Evolutionary conservation across 2,329 filamentous ascomycete species (phyloP).

Genomic region (Talaromyces islandicus): DNA sequence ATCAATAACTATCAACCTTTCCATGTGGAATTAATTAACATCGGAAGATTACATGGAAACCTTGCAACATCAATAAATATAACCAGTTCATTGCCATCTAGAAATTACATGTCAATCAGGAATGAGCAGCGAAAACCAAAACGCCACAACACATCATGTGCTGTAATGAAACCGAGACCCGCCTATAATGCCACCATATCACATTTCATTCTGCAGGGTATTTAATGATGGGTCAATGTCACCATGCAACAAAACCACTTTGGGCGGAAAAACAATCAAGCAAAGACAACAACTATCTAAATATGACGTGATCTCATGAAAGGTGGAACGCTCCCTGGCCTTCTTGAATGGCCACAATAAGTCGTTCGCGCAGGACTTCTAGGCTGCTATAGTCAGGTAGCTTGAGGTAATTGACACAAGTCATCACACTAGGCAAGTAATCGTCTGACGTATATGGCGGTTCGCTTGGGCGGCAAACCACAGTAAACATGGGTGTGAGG

Average conservation of each 20-base stretch:
- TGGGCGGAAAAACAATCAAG: not conserved
- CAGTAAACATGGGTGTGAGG: slow-evolving; percentile 96
- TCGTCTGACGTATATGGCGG: slow-evolving; percentile 89
- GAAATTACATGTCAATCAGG: slow-evolving; percentile 3
- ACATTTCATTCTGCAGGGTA: slow-evolving; percentile 7
- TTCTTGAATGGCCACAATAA: slow-evolving; percentile 83
- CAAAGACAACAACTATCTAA: not conserved
- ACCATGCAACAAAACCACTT: slow-evolving; percentile 9
- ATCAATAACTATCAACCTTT: too few species aligned
- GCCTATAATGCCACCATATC: slow-evolving; percentile 1
- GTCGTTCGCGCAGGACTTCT: slow-evolving; percentile 68
- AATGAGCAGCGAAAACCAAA: not conserved
- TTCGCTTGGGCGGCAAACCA: slow-evolving; percentile 98
- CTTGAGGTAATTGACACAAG: slow-evolving; percentile 98
- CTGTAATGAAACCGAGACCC: not conserved
- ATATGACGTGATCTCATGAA: slow-evolving; percentile 48
- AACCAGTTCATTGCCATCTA: slow-evolving; percentile 10
- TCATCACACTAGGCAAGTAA: slow-evolving; percentile 99
- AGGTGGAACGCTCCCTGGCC: slow-evolving; percentile 97
- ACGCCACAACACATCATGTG: not conserved
- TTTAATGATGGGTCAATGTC: slow-evolving; percentile 2
- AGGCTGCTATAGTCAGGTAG: slow-evolving; percentile 86
- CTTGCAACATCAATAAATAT: not conserved
- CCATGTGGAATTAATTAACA: too few species aligned
- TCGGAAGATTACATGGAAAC: too few species aligned